Percentiles rank a stretch among this genome's conserved stretches.
Conservation (phyloP, 768 basidiomycete genomes). For the Lactarius vividus region DNA sequence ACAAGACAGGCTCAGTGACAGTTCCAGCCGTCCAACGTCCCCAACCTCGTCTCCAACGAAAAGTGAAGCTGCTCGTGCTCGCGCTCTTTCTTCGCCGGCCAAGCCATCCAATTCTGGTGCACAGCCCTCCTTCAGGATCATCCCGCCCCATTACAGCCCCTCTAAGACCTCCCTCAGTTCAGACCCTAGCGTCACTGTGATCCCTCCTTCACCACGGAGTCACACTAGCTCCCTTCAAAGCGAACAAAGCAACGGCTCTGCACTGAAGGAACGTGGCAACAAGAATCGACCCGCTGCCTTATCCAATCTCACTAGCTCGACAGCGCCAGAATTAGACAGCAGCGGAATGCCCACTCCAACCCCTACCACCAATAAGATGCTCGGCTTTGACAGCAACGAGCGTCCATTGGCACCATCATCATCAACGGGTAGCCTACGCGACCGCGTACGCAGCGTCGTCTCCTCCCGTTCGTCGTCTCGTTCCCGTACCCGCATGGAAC, state of each 20-base stretch:
- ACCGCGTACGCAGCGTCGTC: conserved; percentile 23
- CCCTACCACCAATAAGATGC: conserved; percentile 5
- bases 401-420: conserved; percentile 23
- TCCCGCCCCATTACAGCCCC: not conserved
- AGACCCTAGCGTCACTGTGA: conserved; percentile 35
- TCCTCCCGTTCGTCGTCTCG: conserved; percentile 23
- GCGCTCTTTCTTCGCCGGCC: not conserved
- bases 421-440: conserved; percentile 25
- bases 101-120: not conserved
- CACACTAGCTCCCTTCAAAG: conserved; percentile 27
- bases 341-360: conserved; percentile 25
- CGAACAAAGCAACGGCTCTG: conserved; percentile 16
- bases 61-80: conserved; percentile 1
- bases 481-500: conserved; percentile 11
- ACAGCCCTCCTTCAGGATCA: not conserved
- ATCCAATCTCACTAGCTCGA: conserved; percentile 19
- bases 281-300: conserved; percentile 21
- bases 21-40: not conserved
- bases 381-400: not conserved
- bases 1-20: not conserved
- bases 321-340: not conserved
- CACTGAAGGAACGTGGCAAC: conserved; percentile 19
- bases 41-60: not conserved
- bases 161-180: conserved; percentile 28
- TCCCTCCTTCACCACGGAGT: conserved; percentile 36